These are phyloP conservation scores for Pseudozyma pruni DNA, from an alignment of 1,284 basidiomycete genomes.

Conservation along the genomic window DNA sequence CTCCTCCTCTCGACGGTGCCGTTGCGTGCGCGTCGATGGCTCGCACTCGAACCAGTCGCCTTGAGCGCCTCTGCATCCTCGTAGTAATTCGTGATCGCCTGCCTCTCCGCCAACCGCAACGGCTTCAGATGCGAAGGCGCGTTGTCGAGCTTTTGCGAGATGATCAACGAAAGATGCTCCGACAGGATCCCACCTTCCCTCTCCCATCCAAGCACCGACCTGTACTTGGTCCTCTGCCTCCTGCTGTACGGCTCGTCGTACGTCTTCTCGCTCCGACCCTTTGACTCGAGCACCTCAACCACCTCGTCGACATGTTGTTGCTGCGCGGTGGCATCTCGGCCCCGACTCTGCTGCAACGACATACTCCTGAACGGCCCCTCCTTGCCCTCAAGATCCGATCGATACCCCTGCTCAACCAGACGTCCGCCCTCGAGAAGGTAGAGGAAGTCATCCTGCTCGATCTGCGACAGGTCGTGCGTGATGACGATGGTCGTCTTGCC, in stretches of 20 bases:
- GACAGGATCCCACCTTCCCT: conserved; percentile 18
- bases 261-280: background rate
- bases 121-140: conserved; percentile 39
- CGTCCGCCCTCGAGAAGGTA: conserved; percentile 86
- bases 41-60: conserved; percentile 31
- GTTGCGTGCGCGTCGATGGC: conserved; percentile 22
- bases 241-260: conserved; percentile 70
- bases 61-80: conserved; percentile 35
- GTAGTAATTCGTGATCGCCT: conserved; percentile 33
- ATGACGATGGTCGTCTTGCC: conserved; percentile 94
- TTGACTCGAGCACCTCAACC: conserved; percentile 68
- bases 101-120: conserved; percentile 28
- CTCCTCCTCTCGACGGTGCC: conserved; percentile 6
- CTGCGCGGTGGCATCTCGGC: background rate
- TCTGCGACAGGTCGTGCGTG: conserved; percentile 92
- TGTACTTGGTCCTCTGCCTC: conserved; percentile 19
- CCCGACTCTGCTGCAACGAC: conserved; percentile 19
- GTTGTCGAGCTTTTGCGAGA: conserved; percentile 27
- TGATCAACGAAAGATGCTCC: conserved; percentile 40
- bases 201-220: conserved; percentile 35
- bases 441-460: conserved; percentile 82
- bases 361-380: conserved; percentile 14
- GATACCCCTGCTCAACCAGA: conserved; percentile 89
- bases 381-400: conserved; percentile 75
- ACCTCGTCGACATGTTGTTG: conserved; percentile 43